These are phyloP conservation scores for Termitomyces sp. DNA, from an alignment of 768 basidiomycete genomes.

Conservation along the genomic window DNA sequence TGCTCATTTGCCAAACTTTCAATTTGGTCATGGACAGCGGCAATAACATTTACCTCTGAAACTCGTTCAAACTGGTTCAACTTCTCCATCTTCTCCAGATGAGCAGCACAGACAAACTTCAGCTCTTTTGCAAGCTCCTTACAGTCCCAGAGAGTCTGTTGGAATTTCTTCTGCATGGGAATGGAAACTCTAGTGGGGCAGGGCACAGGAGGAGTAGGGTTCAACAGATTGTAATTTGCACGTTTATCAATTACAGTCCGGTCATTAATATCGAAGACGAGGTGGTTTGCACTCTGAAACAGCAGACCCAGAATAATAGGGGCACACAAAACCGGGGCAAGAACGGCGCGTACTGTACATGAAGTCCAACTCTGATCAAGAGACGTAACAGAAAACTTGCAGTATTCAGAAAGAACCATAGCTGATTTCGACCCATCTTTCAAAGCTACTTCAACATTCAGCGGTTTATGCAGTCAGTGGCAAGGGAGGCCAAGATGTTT, in stretches of 20 bases:
- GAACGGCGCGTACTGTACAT: background rate
- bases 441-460: background rate
- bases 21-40: background rate
- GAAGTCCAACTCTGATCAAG: background rate
- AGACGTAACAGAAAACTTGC: background rate
- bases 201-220: background rate
- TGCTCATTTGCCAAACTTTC: no score
- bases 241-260: background rate
- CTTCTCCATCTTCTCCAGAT: background rate
- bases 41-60: background rate
- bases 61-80: background rate
- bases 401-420: background rate
- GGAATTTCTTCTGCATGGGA: background rate
- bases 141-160: background rate
- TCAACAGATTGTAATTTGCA: background rate
- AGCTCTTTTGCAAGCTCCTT: background rate
- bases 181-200: no score
- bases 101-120: background rate
- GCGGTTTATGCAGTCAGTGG: background rate
- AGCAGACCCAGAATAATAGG: background rate
- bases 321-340: background rate
- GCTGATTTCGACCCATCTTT: background rate
- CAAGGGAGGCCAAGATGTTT: background rate
- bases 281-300: background rate
- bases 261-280: background rate